Evolutionary conservation across 2,329 filamentous ascomycete species (phyloP), one percentile per base, ranked within the genome.

Genomic region (Stachybotrys elegans): DNA sequence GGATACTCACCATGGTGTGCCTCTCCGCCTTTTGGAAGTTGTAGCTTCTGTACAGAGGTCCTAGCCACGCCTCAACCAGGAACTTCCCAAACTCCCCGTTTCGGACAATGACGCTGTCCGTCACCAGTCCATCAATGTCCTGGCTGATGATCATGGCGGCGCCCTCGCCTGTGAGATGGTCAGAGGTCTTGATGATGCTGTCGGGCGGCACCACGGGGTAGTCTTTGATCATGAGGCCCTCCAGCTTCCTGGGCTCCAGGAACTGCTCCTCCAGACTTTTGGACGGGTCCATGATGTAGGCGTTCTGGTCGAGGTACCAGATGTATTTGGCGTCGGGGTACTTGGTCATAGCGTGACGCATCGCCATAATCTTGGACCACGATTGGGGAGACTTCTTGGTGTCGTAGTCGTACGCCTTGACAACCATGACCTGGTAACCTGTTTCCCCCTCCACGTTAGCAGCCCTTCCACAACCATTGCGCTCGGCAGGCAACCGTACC

Each of bases 11-110:
- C 71, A 98, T 67, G 41, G 92, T 91, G 70, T 98, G 92, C 20
- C 76, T 80, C 66, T 98, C 93, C 0, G 89, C 91, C 63, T 94
- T 96, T 59, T 94, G 88, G 59, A 98, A 98, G 61, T 95, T 95
- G 69, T 98, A 98, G 53, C 77, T 87, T 51, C 92, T 78, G 67
- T 95, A 98, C 35, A 97, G 71, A 39, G 93, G 93, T 62, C 97
- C 90, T 59, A 93, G 95, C 93, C 93, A 98, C 1, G 88, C 86
- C 62, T 98, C 93, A 16, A 97, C 67, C 59, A 98, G 88, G 71
- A 87, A 98, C 59, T 86, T 86, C 36, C 88, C 86, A 88, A 92
- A 98, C 44, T 93, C 88, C 19, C 91, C 89, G 48, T 86, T 88
- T 49, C 82, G 77, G 12, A 98, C 62, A 13, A 97, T 71, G 49